Evolutionary conservation across 208 protist species (phyloP).

Genomic region (Trypanosoma vivax): DNA sequence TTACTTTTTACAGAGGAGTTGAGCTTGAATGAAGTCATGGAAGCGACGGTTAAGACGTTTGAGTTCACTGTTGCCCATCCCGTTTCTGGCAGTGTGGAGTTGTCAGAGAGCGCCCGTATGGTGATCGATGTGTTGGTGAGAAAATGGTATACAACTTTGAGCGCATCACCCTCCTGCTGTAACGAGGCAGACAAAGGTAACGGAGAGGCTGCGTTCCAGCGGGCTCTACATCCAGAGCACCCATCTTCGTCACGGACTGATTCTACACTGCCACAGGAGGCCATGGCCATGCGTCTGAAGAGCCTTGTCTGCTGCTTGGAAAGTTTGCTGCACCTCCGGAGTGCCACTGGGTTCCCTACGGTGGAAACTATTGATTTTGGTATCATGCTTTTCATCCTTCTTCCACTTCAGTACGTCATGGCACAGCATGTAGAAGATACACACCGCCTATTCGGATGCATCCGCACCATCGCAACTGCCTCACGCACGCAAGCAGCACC

Average conservation of each 20-base stretch:
- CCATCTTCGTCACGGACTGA: background rate
- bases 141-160: too few species aligned
- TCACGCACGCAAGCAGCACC: background rate
- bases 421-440: background rate
- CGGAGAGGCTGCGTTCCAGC: background rate
- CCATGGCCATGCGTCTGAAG: background rate
- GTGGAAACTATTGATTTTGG: constrained; percentile 22
- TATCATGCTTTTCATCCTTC: constrained; percentile 3
- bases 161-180: too few species aligned
- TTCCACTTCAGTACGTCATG: constrained; percentile 15
- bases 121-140: background rate
- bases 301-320: constrained; percentile 13
- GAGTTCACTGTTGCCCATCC: background rate
- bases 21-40: background rate
- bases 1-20: background rate
- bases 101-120: background rate
- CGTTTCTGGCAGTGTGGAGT: background rate
- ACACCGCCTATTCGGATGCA: constrained; percentile 3
- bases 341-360: constrained; percentile 17
- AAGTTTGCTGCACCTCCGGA: constrained; percentile 5
- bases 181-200: background rate
- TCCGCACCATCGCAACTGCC: constrained; percentile 7
- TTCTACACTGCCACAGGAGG: too few species aligned
- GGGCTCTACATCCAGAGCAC: background rate
- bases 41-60: background rate